Conservation (phyloP, 2,329 filamentous ascomycete genomes). For the Arthrobotrys pseudoclavata region DNA sequence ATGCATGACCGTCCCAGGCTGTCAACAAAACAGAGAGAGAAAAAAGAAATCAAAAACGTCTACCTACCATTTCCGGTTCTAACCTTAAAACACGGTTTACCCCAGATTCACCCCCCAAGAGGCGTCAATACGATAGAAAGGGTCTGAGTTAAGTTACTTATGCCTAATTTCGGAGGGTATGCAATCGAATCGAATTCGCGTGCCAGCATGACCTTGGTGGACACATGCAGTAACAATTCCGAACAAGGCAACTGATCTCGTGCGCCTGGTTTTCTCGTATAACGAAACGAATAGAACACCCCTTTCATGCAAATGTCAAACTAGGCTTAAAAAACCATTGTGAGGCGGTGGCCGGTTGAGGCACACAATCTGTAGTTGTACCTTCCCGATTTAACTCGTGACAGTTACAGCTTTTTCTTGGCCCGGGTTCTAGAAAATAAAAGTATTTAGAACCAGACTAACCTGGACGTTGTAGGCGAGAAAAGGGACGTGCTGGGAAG, state of each 20-base stretch:
- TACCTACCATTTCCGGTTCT: slow-evolving; percentile 30
- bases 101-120: slow-evolving; percentile 4
- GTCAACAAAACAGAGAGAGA: background rate
- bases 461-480: background rate
- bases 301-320: background rate
- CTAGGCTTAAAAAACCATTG: background rate
- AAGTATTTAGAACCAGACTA: background rate
- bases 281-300: background rate
- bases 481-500: background rate
- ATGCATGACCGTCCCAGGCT: slow-evolving; percentile 2
- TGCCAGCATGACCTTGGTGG: background rate
- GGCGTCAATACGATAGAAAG: background rate
- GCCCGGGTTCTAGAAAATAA: background rate
- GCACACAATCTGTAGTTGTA: background rate
- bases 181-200: background rate
- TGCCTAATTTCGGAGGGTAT: slow-evolving; percentile 3
- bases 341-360: background rate
- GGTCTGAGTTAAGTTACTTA: background rate
- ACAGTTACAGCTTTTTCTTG: no score
- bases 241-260: slow-evolving; percentile 29
- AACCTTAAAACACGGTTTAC: slow-evolving; percentile 20
- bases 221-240: slow-evolving; percentile 4
- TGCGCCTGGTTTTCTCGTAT: slow-evolving; percentile 15
- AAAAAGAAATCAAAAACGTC: background rate
- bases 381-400: slow-evolving; percentile 17